These are phyloP conservation scores for Sclerotinia glacialis DNA, from an alignment of 2,329 filamentous ascomycete genomes.

Conservation along the genomic window DNA sequence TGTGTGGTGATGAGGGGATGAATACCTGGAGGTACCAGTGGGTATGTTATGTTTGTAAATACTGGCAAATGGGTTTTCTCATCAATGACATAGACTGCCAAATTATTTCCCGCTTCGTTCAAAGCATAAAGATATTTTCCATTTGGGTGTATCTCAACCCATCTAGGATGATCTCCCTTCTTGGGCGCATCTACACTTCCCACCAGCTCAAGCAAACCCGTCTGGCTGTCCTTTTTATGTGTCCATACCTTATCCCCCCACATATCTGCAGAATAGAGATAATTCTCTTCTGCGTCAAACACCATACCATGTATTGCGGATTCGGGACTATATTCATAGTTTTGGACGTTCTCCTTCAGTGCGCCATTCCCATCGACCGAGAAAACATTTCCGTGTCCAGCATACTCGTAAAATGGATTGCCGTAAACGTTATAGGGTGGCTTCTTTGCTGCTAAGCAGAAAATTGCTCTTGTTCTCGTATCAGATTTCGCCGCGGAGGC, in stretches of 20 bases:
- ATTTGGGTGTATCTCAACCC: constrained; percentile 79
- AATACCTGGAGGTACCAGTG: constrained; percentile 72
- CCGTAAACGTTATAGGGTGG: constrained; percentile 81
- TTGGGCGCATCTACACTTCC: constrained; percentile 71
- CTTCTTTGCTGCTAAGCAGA: constrained; percentile 74
- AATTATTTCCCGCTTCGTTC: constrained; percentile 84
- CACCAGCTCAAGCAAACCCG: constrained; percentile 64
- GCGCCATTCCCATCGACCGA: constrained; percentile 54
- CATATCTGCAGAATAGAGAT: constrained; percentile 77
- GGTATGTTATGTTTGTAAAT: constrained; percentile 73
- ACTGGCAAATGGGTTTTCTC: constrained; percentile 69
- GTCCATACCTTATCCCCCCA: constrained; percentile 80
- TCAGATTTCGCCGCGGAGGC: constrained; percentile 65
- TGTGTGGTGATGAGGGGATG: constrained; percentile 39
- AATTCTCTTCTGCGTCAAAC: constrained; percentile 69
- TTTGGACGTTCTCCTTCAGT: constrained; percentile 65
- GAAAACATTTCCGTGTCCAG: constrained; percentile 78
- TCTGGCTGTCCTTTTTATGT: constrained; percentile 64
- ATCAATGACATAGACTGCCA: constrained; percentile 81
- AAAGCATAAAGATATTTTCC: constrained; percentile 79
- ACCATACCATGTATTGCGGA: constrained; percentile 81
- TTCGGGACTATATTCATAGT: constrained; percentile 67
- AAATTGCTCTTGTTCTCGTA: constrained; percentile 85
- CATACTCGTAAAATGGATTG: constrained; percentile 86
- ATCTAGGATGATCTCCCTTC: constrained; percentile 74